Percentiles rank a stretch among this genome's conserved stretches.
Evolutionary conservation across 352 stramenopile genomes (phyloP).

Genomic region (Phytophthora fragariae): DNA sequence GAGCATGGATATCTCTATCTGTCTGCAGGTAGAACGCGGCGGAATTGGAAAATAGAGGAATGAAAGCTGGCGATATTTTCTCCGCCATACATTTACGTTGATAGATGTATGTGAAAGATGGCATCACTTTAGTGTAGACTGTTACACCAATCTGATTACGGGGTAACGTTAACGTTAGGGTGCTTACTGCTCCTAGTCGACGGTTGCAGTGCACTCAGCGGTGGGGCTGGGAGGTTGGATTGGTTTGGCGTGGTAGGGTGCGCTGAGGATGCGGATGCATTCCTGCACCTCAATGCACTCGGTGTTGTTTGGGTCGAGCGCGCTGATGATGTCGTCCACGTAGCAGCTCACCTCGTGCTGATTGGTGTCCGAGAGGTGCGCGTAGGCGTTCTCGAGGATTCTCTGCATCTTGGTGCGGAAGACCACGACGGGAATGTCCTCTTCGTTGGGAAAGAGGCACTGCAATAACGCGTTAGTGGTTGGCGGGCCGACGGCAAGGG

Average conservation of each 20-base stretch:
- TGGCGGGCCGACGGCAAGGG: neutral
- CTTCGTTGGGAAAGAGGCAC: slow-evolving; percentile 69
- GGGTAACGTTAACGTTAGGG: too few species aligned
- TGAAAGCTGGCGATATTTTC: too few species aligned
- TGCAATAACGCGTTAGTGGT: slow-evolving; percentile 22
- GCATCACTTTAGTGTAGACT: neutral
- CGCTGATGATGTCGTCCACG: slow-evolving; percentile 73
- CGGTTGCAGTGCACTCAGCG: neutral
- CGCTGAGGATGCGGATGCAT: slow-evolving; percentile 67
- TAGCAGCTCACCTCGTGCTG: slow-evolving; percentile 76
- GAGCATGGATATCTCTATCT: slow-evolving; percentile 5
- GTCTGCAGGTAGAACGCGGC: slow-evolving; percentile 12
- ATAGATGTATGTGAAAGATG: neutral
- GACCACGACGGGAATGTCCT: slow-evolving; percentile 65
- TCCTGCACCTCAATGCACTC: slow-evolving; percentile 79
- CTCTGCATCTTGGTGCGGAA: slow-evolving; percentile 80
- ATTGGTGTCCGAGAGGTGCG: slow-evolving; percentile 70
- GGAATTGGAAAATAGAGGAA: slow-evolving; percentile 11
- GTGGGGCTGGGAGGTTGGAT: slow-evolving; percentile 11
- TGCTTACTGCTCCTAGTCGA: slow-evolving; percentile 1
- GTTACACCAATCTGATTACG: slow-evolving; percentile 1
- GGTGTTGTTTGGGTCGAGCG: slow-evolving; percentile 73
- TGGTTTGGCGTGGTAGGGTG: slow-evolving; percentile 49
- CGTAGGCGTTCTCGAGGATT: slow-evolving; percentile 69
- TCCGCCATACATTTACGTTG: neutral